Evolutionary conservation across 2,329 filamentous ascomycete species (phyloP).

Genomic region (Penicillium corylophilum): DNA sequence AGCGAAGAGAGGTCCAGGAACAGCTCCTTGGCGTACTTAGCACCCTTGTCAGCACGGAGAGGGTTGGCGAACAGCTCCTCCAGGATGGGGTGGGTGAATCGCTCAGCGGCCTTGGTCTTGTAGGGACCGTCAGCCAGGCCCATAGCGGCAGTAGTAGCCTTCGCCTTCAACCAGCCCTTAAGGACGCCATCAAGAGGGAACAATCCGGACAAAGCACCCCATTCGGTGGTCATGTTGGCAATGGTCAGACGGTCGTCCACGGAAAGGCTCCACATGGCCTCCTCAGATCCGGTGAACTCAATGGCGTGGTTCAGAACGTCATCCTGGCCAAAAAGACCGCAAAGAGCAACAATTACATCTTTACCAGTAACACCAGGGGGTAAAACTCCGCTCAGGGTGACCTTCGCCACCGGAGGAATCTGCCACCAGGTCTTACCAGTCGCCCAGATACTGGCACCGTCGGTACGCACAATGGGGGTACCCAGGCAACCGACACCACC

Average conservation of each 20-base stretch:
- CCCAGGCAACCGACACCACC: constrained; percentile 75
- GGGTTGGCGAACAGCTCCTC: constrained; percentile 69
- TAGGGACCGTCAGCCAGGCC: constrained; percentile 50
- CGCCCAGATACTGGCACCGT: constrained; percentile 82
- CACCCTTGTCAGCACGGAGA: constrained; percentile 70
- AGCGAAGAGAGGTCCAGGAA: constrained; percentile 81
- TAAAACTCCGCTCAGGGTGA: constrained; percentile 73
- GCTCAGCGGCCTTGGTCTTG: constrained; percentile 50
- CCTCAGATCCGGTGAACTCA: constrained; percentile 78
- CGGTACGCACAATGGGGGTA: constrained; percentile 80
- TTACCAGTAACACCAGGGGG: constrained; percentile 85
- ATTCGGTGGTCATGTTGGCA: constrained; percentile 79
- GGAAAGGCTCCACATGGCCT: constrained; percentile 70
- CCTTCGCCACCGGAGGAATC: constrained; percentile 76
- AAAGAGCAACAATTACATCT: constrained; percentile 88
- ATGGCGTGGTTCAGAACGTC: constrained; percentile 90
- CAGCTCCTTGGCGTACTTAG: constrained; percentile 77
- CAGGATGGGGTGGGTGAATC: constrained; percentile 70
- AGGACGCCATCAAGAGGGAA: constrained; percentile 80
- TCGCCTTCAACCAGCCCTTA: constrained; percentile 70
- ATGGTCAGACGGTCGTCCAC: constrained; percentile 70
- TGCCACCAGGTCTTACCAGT: constrained; percentile 86
- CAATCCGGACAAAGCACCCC: constrained; percentile 69
- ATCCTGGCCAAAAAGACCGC: constrained; percentile 79
- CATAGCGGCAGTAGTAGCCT: constrained; percentile 71